Conservation (phyloP, 2,329 filamentous ascomycete species). For the Monosporascus sp. region DNA sequence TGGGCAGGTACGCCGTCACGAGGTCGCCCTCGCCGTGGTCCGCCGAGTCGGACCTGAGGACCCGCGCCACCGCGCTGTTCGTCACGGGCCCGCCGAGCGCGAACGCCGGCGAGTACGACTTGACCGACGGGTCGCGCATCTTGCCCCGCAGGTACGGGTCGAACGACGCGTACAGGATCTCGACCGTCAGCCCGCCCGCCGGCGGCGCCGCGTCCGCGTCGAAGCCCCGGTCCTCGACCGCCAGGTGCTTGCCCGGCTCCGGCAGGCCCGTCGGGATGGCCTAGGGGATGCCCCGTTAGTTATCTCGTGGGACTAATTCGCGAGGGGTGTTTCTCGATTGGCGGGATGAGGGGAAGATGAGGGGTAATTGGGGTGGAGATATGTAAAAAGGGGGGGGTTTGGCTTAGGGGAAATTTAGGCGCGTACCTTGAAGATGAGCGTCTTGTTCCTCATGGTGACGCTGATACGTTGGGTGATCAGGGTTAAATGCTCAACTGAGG, state of each 20-base stretch:
- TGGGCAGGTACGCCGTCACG: conserved; percentile 45
- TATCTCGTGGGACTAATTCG: background rate
- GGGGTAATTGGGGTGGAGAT: background rate
- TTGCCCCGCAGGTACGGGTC: conserved; percentile 69
- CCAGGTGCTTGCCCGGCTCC: conserved; percentile 59
- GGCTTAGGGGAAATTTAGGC: background rate
- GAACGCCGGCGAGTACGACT: conserved; percentile 60
- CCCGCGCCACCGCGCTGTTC: conserved; percentile 54
- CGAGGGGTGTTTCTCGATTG: background rate
- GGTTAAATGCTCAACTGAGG: too few species aligned
- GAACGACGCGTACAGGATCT: conserved; percentile 63
- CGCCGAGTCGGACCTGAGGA: conserved; percentile 58
- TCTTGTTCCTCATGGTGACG: conserved; percentile 53
- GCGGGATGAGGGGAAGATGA: background rate
- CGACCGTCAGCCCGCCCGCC: conserved; percentile 55
- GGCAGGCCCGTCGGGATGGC: conserved; percentile 54
- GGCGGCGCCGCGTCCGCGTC: conserved; percentile 53
- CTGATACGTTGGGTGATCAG: background rate
- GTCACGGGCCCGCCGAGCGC: conserved; percentile 53
- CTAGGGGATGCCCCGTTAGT: conserved; percentile 20
- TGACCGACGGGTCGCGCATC: conserved; percentile 53
- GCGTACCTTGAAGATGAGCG: conserved; percentile 54
- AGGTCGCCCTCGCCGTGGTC: conserved; percentile 60
- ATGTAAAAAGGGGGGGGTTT: too few species aligned
- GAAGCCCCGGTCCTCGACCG: conserved; percentile 54